These are phyloP conservation scores for Fusarium siculi DNA, from an alignment of 2,329 filamentous ascomycete species.

Conservation along the genomic window DNA sequence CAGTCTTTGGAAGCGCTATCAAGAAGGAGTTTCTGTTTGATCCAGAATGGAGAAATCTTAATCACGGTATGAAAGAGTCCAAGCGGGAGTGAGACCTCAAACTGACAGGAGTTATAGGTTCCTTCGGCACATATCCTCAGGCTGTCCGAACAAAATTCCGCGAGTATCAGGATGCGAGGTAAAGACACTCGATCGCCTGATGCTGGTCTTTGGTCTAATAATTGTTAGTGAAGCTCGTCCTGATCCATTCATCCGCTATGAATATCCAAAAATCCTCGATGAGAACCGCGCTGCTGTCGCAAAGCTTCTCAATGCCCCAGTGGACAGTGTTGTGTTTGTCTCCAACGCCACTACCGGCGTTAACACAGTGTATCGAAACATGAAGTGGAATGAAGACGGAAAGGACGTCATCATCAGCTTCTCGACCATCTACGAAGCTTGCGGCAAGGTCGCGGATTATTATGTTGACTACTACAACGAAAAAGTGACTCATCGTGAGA, in stretches of 20 bases:
- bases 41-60: conserved; percentile 76
- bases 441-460: conserved; percentile 77
- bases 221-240: conserved; percentile 68
- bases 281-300: conserved; percentile 75
- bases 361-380: conserved; percentile 82
- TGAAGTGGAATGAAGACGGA: conserved; percentile 74
- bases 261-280: conserved; percentile 71
- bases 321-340: conserved; percentile 78
- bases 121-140: conserved; percentile 80
- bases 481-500: conserved; percentile 58
- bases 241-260: conserved; percentile 80
- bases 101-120: conserved; percentile 61
- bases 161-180: conserved; percentile 69
- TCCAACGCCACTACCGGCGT: conserved; percentile 82
- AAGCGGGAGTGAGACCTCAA: neutral
- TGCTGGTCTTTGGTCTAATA: neutral
- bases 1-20: conserved; percentile 53
- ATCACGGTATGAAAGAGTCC: conserved; percentile 71
- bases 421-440: conserved; percentile 80
- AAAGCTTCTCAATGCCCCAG: conserved; percentile 71
- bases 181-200: neutral
- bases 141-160: conserved; percentile 68
- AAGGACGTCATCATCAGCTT: conserved; percentile 85
- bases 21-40: conserved; percentile 76
- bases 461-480: conserved; percentile 72